phyloP scores from a whole-genome alignment of 306 rosid species.

The Begonia masoniana region DNA sequence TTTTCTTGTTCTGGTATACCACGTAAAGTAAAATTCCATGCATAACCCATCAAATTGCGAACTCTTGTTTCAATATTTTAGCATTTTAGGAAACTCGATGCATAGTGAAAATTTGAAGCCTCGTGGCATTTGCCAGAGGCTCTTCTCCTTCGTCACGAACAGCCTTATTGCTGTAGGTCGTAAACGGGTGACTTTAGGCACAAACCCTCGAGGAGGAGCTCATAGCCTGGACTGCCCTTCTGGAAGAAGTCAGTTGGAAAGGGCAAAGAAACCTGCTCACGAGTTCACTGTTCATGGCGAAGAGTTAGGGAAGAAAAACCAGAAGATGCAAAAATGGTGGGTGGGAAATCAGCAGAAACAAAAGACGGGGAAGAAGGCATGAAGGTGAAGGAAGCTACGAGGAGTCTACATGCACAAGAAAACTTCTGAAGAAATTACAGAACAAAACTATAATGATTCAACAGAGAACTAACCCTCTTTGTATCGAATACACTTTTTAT shows the following conservation, averaged over 20 bases:
- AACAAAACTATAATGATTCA: no score
- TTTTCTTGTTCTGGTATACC: background rate
- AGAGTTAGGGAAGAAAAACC: no score
- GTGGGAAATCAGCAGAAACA: background rate
- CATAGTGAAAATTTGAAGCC: background rate
- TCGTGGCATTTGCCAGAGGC: background rate
- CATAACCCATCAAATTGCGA: no score
- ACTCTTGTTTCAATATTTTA: no score
- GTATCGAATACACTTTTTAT: no score
- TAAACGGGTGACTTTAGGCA: background rate
- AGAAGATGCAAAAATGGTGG: background rate
- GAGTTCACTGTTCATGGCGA: no score
- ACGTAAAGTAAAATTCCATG: background rate
- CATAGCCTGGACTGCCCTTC: slow-evolving; percentile 60
- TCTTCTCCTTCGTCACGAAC: background rate
- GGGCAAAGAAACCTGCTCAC: no score
- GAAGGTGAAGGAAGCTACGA: background rate
- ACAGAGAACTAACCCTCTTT: no score
- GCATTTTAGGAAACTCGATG: no score
- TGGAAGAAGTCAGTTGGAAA: no score
- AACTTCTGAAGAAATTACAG: slow-evolving; percentile 28
- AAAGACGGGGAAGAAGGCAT: background rate
- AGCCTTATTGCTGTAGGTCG: background rate
- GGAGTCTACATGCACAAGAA: slow-evolving; percentile 23
- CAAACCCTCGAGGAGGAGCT: slow-evolving; percentile 23